Evolutionary conservation across 1,284 basidiomycete species (phyloP).

Genomic region (Wallemia ichthyophaga): DNA sequence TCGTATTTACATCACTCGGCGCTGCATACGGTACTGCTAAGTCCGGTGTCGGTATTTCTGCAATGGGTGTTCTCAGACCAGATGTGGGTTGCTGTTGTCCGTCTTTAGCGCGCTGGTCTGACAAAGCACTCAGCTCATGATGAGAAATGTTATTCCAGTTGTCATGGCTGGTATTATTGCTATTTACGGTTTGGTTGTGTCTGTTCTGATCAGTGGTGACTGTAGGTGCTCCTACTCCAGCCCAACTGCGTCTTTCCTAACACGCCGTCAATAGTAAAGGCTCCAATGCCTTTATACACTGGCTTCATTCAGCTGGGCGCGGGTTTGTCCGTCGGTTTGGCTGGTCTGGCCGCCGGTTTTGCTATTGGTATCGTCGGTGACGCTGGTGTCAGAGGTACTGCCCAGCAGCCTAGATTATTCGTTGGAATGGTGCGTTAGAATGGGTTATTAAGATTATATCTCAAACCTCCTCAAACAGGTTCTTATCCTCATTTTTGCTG

Average conservation of each 20-base stretch:
- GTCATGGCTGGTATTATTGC: slow-evolving; percentile 99
- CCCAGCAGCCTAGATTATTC: slow-evolving; percentile 72
- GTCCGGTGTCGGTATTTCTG: slow-evolving; percentile 89
- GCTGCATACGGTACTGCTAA: slow-evolving; percentile 94
- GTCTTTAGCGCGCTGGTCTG: slow-evolving; percentile 31
- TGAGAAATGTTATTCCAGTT: slow-evolving; percentile 93
- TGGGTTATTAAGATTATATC: slow-evolving; percentile 3
- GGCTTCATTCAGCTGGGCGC: slow-evolving; percentile 88
- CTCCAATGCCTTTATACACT: slow-evolving; percentile 32
- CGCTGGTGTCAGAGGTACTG: slow-evolving; percentile 64
- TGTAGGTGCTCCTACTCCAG: slow-evolving; percentile 22
- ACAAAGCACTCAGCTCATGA: slow-evolving; percentile 63
- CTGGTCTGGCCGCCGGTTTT: slow-evolving; percentile 83
- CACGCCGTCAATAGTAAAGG: slow-evolving; percentile 31
- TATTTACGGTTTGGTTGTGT: slow-evolving; percentile 76
- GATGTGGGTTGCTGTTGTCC: slow-evolving; percentile 27
- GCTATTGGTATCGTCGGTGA: slow-evolving; percentile 94
- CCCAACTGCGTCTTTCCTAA: slow-evolving; percentile 7
- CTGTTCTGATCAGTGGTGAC: slow-evolving; percentile 49
- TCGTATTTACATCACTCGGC: slow-evolving; percentile 83
- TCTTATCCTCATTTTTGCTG: slow-evolving; percentile 72
- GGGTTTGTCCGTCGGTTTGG: slow-evolving; percentile 66
- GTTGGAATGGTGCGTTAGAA: slow-evolving; percentile 37
- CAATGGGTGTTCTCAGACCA: slow-evolving; percentile 71
- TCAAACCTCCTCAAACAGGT: slow-evolving; percentile 10